Percentiles rank a stretch among this genome's conserved stretches.
These are phyloP conservation scores for Rhodosorus marinus DNA, from an alignment of 23 red algal species.

Conservation along the genomic window DNA sequence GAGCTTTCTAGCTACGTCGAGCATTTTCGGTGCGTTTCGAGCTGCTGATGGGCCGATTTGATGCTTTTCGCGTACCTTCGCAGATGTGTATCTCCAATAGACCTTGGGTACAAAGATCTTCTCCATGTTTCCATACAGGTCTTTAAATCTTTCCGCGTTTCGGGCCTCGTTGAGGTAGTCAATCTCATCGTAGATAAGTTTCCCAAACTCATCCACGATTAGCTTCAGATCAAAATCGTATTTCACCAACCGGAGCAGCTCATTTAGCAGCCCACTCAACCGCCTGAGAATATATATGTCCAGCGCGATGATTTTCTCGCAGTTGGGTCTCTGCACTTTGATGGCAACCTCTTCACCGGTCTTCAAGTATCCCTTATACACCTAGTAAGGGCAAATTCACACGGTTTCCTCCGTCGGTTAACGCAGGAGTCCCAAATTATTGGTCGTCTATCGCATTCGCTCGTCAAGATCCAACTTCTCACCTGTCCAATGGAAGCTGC, in stretches of 20 bases:
- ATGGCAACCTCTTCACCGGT: constrained; percentile 76
- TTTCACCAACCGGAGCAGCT: constrained; percentile 42
- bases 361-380: constrained; percentile 62
- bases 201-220: constrained; percentile 97
- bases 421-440: too few species aligned
- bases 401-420: too few species aligned
- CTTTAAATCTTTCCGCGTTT: constrained; percentile 73
- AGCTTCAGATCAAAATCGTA: constrained; percentile 75
- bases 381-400: too few species aligned
- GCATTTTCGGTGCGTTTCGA: too few species aligned
- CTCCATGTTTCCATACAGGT: constrained; percentile 61
- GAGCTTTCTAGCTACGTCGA: too few species aligned
- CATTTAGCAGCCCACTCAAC: constrained; percentile 51
- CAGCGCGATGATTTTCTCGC: constrained; percentile 81
- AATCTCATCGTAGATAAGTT: constrained; percentile 99
- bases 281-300: constrained; percentile 96
- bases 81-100: constrained; percentile 83
- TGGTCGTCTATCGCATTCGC: too few species aligned
- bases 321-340: constrained; percentile 90
- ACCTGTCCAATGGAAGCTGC: constrained; percentile 93
- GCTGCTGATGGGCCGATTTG: too few species aligned
- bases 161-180: constrained; percentile 86
- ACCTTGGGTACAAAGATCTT: constrained; percentile 67
- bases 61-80: too few species aligned
- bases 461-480: too few species aligned